Evolutionary conservation across 2,329 filamentous ascomycete species (phyloP).

Genomic region (Fusarium miscanthi): DNA sequence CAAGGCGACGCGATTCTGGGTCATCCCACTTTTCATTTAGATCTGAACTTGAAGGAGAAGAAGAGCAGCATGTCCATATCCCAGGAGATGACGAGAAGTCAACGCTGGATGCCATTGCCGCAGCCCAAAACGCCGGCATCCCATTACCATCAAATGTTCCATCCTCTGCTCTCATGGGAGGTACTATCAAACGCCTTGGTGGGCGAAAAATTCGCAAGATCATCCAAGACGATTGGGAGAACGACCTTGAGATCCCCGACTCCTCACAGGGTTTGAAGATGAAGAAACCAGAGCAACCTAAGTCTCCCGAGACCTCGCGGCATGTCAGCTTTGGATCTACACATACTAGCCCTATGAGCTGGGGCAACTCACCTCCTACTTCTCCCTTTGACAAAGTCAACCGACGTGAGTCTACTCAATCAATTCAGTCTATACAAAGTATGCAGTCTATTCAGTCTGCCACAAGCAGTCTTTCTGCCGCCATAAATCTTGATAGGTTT

Average conservation of each 20-base stretch:
- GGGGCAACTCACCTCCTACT: conserved; percentile 44
- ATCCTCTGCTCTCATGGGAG: conserved; percentile 87
- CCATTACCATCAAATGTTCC: conserved; percentile 89
- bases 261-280: conserved; percentile 70
- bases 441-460: conserved; percentile 44
- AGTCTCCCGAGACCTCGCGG: conserved; percentile 75
- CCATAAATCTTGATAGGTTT: conserved; percentile 71
- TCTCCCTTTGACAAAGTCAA: conserved; percentile 43
- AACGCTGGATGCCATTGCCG: conserved; percentile 85
- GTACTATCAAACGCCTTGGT: conserved; percentile 91
- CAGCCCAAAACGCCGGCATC: conserved; percentile 89
- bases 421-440: conserved; percentile 23
- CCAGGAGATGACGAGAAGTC: conserved; percentile 87
- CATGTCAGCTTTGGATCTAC: conserved; percentile 68
- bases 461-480: conserved; percentile 54
- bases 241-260: conserved; percentile 78
- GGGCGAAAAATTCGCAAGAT: conserved; percentile 77
- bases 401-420: conserved; percentile 44
- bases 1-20: conserved; percentile 76
- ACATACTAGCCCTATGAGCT: conserved; percentile 63
- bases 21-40: conserved; percentile 85
- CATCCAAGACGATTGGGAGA: conserved; percentile 83
- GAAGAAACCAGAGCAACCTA: conserved; percentile 68
- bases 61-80: conserved; percentile 88
- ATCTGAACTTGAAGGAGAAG: conserved; percentile 86